Base-by-base conservation (phyloP, 345 rosid species). In the Hibiscus tridactylites region DNA sequence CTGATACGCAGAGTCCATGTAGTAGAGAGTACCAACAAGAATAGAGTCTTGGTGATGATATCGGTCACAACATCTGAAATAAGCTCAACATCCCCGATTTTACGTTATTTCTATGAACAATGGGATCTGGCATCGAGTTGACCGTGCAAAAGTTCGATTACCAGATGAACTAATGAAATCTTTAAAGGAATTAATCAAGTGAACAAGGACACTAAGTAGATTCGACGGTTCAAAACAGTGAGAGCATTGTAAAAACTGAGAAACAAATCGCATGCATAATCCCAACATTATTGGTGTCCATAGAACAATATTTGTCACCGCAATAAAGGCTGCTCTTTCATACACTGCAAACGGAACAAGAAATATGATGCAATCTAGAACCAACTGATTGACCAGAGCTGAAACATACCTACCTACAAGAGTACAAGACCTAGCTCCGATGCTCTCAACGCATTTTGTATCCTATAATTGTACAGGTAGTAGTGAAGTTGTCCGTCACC, bases 361-460 rank as follows among this genome's bases (percentile, higher is more conserved):
- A 50, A 16, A 16, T 16, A 16, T 16, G 17, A 50, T 4, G 70
- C 44, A 63, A 62, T 16, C 71, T 71, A 46, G 37, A 63, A 61
- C 42, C 47, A 12, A 52, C 56, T 13, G 46, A 24, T 31, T 69
- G 33, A 37, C 60, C 61, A 58, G 28, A 50, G 31, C 33, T 53
- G 52, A 33, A 68, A 52, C 6, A 59, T 9, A 28, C 17, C 54
- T 50, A 71, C 73, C 80, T 88, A 93, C 68, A 93, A 76, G 19
- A 50, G 56, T 50, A 50, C 91, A 50, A 50, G 56, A 50, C 56
- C 56, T 12, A 50, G 56, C 17, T 50, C 56, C 15, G 56, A 50
- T 15, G 56, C 3, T 50, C 2, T 50, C 17, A 50, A 16, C 6
- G 21, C 19, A 16, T 50, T 15, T 13, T 1, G 17, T 15, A 50